Conservation (phyloP, 495 filamentous ascomycete genomes). For the Daldinia caldariorum region DNA sequence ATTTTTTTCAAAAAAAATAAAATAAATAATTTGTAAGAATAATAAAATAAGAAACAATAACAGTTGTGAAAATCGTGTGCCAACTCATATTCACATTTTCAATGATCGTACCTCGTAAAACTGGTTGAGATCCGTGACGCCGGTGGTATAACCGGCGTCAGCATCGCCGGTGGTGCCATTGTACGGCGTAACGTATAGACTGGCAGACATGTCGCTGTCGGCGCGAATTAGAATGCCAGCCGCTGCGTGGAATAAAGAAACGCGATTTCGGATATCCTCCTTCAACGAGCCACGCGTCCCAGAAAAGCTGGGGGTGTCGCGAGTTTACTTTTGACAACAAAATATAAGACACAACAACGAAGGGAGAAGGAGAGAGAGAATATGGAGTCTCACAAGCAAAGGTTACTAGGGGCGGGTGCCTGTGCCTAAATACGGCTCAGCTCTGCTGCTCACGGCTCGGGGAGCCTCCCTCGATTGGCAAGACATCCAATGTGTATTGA, state of each 20-base stretch:
- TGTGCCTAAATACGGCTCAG: slow-evolving; percentile 37
- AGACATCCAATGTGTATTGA: background rate
- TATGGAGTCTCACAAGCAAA: slow-evolving; percentile 10
- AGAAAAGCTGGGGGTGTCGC: slow-evolving; percentile 19
- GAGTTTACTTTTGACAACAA: slow-evolving; percentile 23
- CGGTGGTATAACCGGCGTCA: slow-evolving; percentile 46
- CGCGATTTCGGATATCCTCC: slow-evolving; percentile 11
- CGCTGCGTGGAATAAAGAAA: slow-evolving; percentile 6
- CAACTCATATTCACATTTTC: background rate
- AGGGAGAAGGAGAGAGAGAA: slow-evolving; percentile 27
- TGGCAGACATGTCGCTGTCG: slow-evolving; percentile 46
- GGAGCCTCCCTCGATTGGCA: slow-evolving; percentile 35
- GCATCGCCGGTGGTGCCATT: slow-evolving; percentile 46
- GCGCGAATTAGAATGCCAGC: slow-evolving; percentile 5
- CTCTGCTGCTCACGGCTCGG: slow-evolving; percentile 14
- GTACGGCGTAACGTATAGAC: slow-evolving; percentile 46
- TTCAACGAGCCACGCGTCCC: slow-evolving; percentile 30
- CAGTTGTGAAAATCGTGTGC: background rate
- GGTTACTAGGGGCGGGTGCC: slow-evolving; percentile 35
- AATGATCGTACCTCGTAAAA: slow-evolving; percentile 49
- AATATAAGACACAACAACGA: slow-evolving; percentile 27
- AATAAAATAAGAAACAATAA: no score
- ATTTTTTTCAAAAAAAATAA: no score
- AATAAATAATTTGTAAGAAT: no score
- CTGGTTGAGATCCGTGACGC: slow-evolving; percentile 46